These are phyloP conservation scores for Schwanniomyces sp. DNA, from an alignment of 805 yeast genomes.

Conservation along the genomic window DNA sequence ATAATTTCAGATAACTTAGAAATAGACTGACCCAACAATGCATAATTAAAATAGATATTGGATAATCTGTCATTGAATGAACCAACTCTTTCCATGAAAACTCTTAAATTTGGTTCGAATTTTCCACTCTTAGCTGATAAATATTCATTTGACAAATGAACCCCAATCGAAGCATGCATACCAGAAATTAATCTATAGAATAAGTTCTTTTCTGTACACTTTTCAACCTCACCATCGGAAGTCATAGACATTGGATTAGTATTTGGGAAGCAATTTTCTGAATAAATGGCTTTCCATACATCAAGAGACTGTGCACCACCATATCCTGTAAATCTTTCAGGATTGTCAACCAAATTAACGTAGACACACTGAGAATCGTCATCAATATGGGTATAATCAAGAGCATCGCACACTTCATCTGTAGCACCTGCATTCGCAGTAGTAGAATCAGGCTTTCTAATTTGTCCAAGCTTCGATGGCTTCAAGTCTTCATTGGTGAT, in stretches of 20 bases:
- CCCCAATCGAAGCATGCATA: conserved; percentile 92
- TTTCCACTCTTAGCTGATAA: conserved; percentile 66
- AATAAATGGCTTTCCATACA: conserved; percentile 91
- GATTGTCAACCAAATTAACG: conserved; percentile 84
- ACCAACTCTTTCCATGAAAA: conserved; percentile 90
- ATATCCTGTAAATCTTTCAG: conserved; percentile 96
- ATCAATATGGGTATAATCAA: conserved; percentile 71
- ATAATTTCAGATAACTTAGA: conserved; percentile 49
- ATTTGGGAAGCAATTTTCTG: conserved; percentile 82
- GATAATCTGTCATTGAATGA: conserved; percentile 83
- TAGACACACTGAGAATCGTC: conserved; percentile 70
- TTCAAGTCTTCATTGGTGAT: conserved; percentile 57
- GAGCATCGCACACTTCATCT: conserved; percentile 39
- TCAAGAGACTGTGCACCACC: conserved; percentile 89
- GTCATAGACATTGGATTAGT: conserved; percentile 37
- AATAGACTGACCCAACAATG: conserved; percentile 78
- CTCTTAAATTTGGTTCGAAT: conserved; percentile 80
- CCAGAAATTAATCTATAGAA: conserved; percentile 89
- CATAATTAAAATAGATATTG: conserved; percentile 90
- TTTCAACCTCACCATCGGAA: conserved; percentile 34
- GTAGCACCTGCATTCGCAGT: conserved; percentile 2
- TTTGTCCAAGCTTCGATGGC: conserved; percentile 64
- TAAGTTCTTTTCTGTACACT: conserved; percentile 82
- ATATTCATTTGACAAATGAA: conserved; percentile 86
- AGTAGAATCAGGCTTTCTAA: conserved; percentile 21